Base-by-base conservation (phyloP, 352 stramenopile species). In the Globisporangium acanthophoron region DNA sequence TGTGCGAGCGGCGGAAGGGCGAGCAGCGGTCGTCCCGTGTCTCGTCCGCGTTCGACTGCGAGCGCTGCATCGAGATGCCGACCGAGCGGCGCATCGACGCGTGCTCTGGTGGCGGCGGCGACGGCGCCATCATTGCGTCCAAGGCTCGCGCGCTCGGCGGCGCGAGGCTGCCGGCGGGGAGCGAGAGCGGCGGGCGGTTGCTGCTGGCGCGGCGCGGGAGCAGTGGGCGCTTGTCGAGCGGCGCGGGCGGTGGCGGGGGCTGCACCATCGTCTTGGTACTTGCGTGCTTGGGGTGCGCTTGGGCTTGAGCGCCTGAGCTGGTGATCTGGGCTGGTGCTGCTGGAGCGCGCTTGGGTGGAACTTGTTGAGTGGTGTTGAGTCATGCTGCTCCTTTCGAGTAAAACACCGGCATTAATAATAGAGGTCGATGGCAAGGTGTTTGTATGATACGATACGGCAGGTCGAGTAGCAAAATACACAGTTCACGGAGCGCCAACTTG, bases 1-100 rank as follows among this genome's bases (percentile, higher is more conserved):
- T 83, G 52, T 81, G 62, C 48, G 71, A 80, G 4, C 77, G 73
- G 16, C 74, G 71, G 54, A 85, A 85, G 18, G 66, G 70, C 40
- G 61, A 64, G 33, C 47, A 56, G 47, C 54, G 40, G 53, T 51
- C 53, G 33, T 24, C 35, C 20, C 37, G 31, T 2, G 6, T 29
- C 5, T 35, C 33, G 35, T 13, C 31, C 24, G 29, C 52, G 40
- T 50, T 37, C 18, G 51, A 20, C 15, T 62, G 39, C 24, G 55
- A 41, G 5, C 55, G 45, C 37, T 62, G 46, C 45, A 61, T 49
- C 16, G 54, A 43, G 24, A 66, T 66, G n/a, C 59, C 54, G n/a
- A 62, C 59, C 18, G 54, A 44, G 3, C 53, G 20, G 18, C 40
- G 46, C 37, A 61, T 45, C 20, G 53, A 47, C 47, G 53, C 57